Evolutionary conservation across 176 grass and related monocot species (phyloP), one percentile per base, ranked within the genome.

Genomic region (Canna indica): DNA sequence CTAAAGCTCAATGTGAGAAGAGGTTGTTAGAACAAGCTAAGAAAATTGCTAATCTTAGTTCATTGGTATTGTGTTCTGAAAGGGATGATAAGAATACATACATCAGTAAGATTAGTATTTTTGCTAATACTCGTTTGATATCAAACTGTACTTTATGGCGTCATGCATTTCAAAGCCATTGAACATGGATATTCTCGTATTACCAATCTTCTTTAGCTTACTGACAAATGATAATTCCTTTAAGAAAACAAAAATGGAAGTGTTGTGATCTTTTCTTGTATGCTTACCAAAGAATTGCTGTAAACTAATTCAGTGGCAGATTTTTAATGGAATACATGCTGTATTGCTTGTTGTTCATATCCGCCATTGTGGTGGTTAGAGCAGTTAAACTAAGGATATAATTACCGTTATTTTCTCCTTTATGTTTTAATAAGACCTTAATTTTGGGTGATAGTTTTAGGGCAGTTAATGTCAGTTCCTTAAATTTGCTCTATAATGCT

Each of bases 21-120:
- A 80, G 88, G 67, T 86, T 96, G 73, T 64, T 84, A 73, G 85
- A 88, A 64, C 92, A 96, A 82, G 91, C 85, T 54, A 86, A 85
- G 66, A 96, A 96, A 81, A 96, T 96, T 42, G 88, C 87, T 69
- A 96, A 96, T 74, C 85, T 96, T 77, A 91, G 88, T 81, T 88
- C 88, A 29, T 76, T 96, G 78, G 83, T 96, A 31, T 82, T 96
- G 80, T 84, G 76, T 91, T 88, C 88, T 48, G 88, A 91, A 39
- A 86, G 88, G 81, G 88, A 91, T 81, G 92, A 91, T 70, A 89
- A 81, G 67, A 33, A 30, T 36, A 46, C 64, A 71, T 59, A 47
- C 76, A 47, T 62, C 60, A 84, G 36, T 68, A 91, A 96, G 92
- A 88, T 96, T 73, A 69, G 72, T 35, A 33, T 38, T 35, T n/a